Evolutionary conservation across 108 stramenopile species (phyloP), one percentile per base, ranked within the genome.

Genomic region (Aurantiochytrium sp.): DNA sequence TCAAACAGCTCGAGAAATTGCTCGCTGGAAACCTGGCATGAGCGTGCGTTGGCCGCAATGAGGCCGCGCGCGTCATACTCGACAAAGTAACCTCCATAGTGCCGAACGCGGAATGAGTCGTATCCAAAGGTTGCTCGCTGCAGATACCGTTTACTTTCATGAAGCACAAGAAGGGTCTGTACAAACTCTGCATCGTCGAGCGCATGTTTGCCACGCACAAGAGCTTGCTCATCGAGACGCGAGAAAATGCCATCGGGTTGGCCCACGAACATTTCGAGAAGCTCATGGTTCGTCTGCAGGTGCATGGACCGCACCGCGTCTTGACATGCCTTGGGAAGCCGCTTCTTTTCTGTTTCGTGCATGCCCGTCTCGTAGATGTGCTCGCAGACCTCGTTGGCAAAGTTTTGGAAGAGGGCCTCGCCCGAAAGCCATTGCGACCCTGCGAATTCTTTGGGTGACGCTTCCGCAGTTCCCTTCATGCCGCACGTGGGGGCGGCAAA

Each of bases 91-190:
- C 76, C 76, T 12, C 76, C 76, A 35, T 83, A 83, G 76, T 83
- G 76, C 51, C 51, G 12, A 12, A 83, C 76, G 6, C 51, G 12
- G n/a, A 83, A 83, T 6, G 49, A 53, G 16, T 83, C 49, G 51
- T 83, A 83, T 16, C 76, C 76, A 83, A 83, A 83, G 23, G 28
- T 83, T 12, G 76, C 76, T 12, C 76, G 76, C 23, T 83, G 76
- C 45, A 53, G 51, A 3, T 53, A 53, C 51, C 51, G 45, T 28
- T 83, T 83, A 16, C 76, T 53, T 35, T 83, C 76, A 23, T 83
- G 76, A 12, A 53, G 43, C 19, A 83, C 0, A 23, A 53, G 45
- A 8, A 83, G 45, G 25, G n/a, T 23, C 4, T 53, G 45, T 16
- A 83, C 76, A 35, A 83, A 53, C 1, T 83, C 76, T 25, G 6